A percentile compares a stretch with the other conserved stretches of the same genome.
phyloP scores from a whole-genome alignment of 73 alveolate genomes.

The Uronychia binucleata region DNA sequence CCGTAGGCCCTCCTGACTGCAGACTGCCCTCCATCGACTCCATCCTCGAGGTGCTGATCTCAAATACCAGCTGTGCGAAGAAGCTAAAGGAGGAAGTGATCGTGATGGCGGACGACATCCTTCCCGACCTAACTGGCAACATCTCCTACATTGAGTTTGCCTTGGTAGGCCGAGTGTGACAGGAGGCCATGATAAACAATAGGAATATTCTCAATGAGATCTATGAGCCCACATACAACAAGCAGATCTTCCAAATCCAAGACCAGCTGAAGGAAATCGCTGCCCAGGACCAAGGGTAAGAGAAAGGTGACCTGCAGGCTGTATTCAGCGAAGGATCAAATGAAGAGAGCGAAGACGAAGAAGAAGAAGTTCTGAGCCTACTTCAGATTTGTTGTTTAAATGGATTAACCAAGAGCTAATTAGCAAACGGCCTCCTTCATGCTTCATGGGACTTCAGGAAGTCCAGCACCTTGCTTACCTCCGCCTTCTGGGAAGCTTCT shows the following conservation, averaged over 20 bases:
- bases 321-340: constrained; percentile 22
- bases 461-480: background rate
- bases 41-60: constrained; percentile 44
- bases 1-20: background rate
- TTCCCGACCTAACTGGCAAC: constrained; percentile 23
- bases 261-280: constrained; percentile 64
- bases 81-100: constrained; percentile 41
- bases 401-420: background rate
- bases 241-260: constrained; percentile 37
- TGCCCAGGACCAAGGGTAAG: constrained; percentile 21
- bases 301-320: background rate
- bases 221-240: constrained; percentile 63
- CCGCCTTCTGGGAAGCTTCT: background rate
- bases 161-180: too few relatives aligned
- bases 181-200: constrained; percentile 46
- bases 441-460: background rate
- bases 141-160: constrained; percentile 54
- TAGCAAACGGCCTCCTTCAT: too few relatives aligned
- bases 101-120: constrained; percentile 36
- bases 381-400: background rate
- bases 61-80: constrained; percentile 38
- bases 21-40: constrained; percentile 54
- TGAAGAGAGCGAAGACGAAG: constrained; percentile 51
- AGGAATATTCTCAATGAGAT: constrained; percentile 37
- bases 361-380: constrained; percentile 13